Base-by-base conservation (phyloP, 805 yeast species). In the Wickerhamiella kurtzmanii region DNA sequence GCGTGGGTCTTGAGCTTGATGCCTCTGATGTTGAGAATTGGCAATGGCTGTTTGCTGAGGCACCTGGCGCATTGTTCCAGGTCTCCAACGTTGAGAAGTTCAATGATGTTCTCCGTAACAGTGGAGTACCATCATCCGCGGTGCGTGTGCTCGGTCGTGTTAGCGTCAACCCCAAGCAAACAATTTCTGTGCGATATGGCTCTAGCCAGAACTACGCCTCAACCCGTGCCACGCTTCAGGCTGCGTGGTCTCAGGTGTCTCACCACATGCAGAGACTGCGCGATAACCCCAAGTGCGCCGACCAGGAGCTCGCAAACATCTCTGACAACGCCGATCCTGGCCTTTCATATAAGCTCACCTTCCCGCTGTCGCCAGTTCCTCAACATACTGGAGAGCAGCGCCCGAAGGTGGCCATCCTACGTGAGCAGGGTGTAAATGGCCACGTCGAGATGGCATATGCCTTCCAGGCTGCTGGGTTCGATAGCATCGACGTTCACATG, bases 361-460 rank as follows among this genome's bases (percentile, higher is more conserved):
- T 70, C 59, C 72, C 76, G 47, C 80, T 81, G 41, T 37, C 35
- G 17, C 17, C 35, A 4, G 18, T 28, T 4, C 51, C 65, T 17
- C 77, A 75, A 50, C 57, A 71, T 11, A 20, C 36, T 40, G 2
- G n/a, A n/a, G 35, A 35, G 11, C 63, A 71, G 2, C 77, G 70
- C 60, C 98, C 98, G 44, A 82, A 78, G 65, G 97, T 92, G 54
- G 98, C 97, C 37, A 87, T 92, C 48, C 72, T 92, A 59, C 82
- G 98, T 69, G 98, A 92, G 64, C 98, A 92, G 69, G 98, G 98
- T 69, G 96, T 92, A 47, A 92, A 92, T 64, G 94, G 96, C 35
- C 95, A 89, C 63, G 84, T 82, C 73, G 98, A 92, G 69, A 88
- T 92, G 96, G 96, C 97, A 2, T 88, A 94, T 85, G 76, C 89